Evolutionary conservation across 2,329 filamentous ascomycete genomes (phyloP).

Genomic region (Botrytis sinoallii): DNA sequence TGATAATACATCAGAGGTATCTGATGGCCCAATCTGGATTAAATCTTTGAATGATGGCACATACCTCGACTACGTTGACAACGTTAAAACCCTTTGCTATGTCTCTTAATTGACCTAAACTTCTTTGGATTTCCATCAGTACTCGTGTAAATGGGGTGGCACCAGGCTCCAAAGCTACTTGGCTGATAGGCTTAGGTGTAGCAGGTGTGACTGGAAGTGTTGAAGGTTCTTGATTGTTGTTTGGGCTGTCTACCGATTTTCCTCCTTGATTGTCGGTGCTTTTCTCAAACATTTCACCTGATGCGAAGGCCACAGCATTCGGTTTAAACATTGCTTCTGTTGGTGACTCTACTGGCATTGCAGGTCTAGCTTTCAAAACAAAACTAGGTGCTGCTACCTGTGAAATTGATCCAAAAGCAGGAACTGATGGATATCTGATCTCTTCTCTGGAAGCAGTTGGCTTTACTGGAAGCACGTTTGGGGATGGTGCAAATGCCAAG

Average conservation of each 20-base stretch:
- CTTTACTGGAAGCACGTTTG: background rate
- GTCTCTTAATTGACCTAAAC: background rate
- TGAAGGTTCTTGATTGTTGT: background rate
- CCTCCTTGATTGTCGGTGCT: background rate
- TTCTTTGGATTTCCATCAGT: conserved; percentile 5
- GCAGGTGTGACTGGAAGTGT: background rate
- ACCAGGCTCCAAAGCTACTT: background rate
- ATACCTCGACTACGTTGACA: conserved; percentile 9
- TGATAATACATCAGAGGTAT: no score
- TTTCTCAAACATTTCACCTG: background rate
- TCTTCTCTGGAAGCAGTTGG: background rate
- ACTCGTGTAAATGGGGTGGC: conserved; percentile 5
- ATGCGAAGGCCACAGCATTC: background rate
- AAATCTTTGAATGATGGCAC: background rate
- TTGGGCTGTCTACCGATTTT: background rate
- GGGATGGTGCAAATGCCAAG: background rate
- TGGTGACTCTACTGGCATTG: background rate
- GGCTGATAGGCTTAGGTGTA: background rate
- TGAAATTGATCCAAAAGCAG: background rate
- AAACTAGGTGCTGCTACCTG: background rate
- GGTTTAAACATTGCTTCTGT: background rate
- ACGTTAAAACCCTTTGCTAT: conserved; percentile 3
- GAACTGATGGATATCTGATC: background rate
- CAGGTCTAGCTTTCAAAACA: background rate
- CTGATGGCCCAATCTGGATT: background rate